Conservation (phyloP, 306 rosid species). For the cucumber (Cucumis sativus) region DNA sequence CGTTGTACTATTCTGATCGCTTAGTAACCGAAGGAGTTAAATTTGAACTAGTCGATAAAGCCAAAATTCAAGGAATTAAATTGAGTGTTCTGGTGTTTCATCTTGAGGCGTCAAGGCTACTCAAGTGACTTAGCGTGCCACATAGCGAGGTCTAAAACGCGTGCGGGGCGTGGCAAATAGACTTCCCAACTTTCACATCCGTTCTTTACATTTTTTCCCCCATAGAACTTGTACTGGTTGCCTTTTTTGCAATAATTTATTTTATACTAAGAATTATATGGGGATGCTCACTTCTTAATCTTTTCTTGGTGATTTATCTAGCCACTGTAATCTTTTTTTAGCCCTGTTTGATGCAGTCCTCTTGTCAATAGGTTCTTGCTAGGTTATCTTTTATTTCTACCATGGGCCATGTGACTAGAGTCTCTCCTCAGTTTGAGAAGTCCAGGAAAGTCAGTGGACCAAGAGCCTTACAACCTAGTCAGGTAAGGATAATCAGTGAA, state of each 20-base stretch:
- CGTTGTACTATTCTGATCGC: too few species aligned
- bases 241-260: neutral
- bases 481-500: slow-evolving; percentile 36
- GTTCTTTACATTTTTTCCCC: too few species aligned
- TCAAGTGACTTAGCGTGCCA: too few species aligned
- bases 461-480: slow-evolving; percentile 93
- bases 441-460: slow-evolving; percentile 93
- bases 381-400: slow-evolving; percentile 70
- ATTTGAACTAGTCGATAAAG: too few species aligned
- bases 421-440: slow-evolving; percentile 89
- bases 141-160: too few species aligned
- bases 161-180: neutral
- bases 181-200: neutral
- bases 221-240: neutral
- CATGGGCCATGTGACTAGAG: slow-evolving; percentile 86
- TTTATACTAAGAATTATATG: neutral
- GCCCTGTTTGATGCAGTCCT: slow-evolving; percentile 3
- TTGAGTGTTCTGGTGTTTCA: too few species aligned
- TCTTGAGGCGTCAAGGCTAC: too few species aligned
- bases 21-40: too few species aligned
- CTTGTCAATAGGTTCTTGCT: slow-evolving; percentile 43
- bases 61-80: too few species aligned
- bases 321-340: neutral
- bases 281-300: neutral
- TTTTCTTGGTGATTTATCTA: neutral